Base-by-base conservation (phyloP, 805 yeast genomes). In the Candida methanosorbosa region DNA sequence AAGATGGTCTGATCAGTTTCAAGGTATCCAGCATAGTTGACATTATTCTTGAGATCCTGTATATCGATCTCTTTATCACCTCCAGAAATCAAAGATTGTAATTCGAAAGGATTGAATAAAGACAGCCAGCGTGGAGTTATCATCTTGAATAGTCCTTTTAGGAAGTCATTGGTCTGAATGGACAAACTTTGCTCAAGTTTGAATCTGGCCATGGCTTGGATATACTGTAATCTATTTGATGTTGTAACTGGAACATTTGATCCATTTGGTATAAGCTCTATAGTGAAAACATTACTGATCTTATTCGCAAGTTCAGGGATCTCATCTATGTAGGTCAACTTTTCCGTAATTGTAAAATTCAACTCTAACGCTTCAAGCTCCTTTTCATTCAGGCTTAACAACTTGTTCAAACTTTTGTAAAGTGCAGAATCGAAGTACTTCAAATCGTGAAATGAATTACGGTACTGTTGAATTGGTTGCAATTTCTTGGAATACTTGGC, bases 61-160 rank as follows among this genome's bases (percentile, higher is more conserved):
- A 88, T 54, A 51, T 86, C 75, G 9, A 92, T 70, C 36, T 77
- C 81, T 31, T 69, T 67, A 33, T 72, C 71, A 8, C 84, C 88
- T 4, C 94, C 95, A 14, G 92, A 75, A 2, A 86, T 76, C n/a
- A 90, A 63, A 66, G 77, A 75, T 52, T 87, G 95, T 13, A 92
- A 57, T 49, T 92, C 97, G 25, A 62, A 62, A 0, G 95, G 79
- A 48, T 84, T 85, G 60, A 90, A 92, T 80, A 90, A 75, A 18
- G 72, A 70, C 30, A 90, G 62, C 95, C 96, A 86, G 26, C 67
- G 67, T 2, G 79, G 75, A 9, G 78, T 66, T 19, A 92, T 76
- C 15, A 90, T 63, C 37, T 70, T 71, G 43, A 68, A 71, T 32
- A 92, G 52, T 0, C 98, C 98, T 12, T 64, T 68, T 24, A 88